phyloP scores from a whole-genome alignment of 2,329 filamentous ascomycete genomes.

The Pestalotiopsis sp. region DNA sequence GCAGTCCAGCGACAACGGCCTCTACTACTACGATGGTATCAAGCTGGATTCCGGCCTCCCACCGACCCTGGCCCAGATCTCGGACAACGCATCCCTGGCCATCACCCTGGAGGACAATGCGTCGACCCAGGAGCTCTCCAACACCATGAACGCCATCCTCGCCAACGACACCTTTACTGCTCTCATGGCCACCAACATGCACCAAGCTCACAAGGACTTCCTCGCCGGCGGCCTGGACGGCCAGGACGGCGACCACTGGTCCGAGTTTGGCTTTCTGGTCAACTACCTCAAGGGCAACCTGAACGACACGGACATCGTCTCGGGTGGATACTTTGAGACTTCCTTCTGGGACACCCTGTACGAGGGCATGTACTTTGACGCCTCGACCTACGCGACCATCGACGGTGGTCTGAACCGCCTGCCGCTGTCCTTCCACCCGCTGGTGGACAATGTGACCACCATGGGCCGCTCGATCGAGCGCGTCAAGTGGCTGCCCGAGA shows the following conservation, averaged over 20 bases:
- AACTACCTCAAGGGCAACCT: conserved; percentile 57
- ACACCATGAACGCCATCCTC: conserved; percentile 38
- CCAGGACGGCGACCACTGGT: conserved; percentile 63
- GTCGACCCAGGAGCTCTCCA: conserved; percentile 36
- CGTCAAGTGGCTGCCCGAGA: conserved; percentile 52
- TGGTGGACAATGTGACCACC: conserved; percentile 58
- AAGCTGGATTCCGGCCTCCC: conserved; percentile 54
- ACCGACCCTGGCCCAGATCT: conserved; percentile 52
- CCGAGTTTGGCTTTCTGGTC: conserved; percentile 64
- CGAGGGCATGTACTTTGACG: conserved; percentile 62
- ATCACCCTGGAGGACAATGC: conserved; percentile 34
- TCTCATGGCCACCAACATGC: conserved; percentile 44
- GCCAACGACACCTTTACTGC: conserved; percentile 37
- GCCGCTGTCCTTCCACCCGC: conserved; percentile 63
- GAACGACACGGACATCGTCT: conserved; percentile 55
- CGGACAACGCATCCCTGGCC: conserved; percentile 43
- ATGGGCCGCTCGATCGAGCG: conserved; percentile 61
- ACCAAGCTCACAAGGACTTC: conserved; percentile 45
- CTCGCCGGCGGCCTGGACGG: conserved; percentile 33
- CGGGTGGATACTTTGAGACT: conserved; percentile 42
- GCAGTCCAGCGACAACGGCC: conserved; percentile 56
- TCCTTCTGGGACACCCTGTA: conserved; percentile 54
- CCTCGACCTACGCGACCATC: conserved; percentile 66
- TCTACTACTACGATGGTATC: conserved; percentile 49
- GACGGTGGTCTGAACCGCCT: conserved; percentile 58